Conservation (phyloP, 2,329 filamentous ascomycete genomes). For the Ophiostoma montium region DNA sequence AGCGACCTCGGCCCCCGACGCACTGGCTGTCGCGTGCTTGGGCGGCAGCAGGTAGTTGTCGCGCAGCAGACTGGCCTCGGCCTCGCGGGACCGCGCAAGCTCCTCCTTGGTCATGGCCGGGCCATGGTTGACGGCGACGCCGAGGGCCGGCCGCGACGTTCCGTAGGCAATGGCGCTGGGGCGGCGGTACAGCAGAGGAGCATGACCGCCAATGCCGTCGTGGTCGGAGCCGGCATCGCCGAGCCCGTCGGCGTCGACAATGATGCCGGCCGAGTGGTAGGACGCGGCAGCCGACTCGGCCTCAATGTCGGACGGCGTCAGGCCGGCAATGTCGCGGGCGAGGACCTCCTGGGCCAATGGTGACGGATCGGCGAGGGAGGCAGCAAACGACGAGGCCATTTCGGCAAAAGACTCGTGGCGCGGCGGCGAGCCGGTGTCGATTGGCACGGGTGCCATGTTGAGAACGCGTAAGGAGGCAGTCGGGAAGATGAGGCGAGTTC, state of each 20-base stretch:
- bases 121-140: slow-evolving; percentile 36
- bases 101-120: slow-evolving; percentile 39
- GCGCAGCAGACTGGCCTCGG: slow-evolving; percentile 45
- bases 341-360: slow-evolving; percentile 52
- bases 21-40: slow-evolving; percentile 30
- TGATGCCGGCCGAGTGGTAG: slow-evolving; percentile 6
- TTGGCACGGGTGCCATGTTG: slow-evolving; percentile 15
- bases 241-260: slow-evolving; percentile 15
- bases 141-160: slow-evolving; percentile 54
- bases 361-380: slow-evolving; percentile 45
- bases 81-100: slow-evolving; percentile 39
- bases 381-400: slow-evolving; percentile 22
- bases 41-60: slow-evolving; percentile 53
- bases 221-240: slow-evolving; percentile 27
- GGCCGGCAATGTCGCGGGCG: slow-evolving; percentile 51
- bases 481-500: neutral
- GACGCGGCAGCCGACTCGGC: slow-evolving; percentile 5
- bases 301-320: slow-evolving; percentile 39
- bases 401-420: slow-evolving; percentile 9
- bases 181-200: slow-evolving; percentile 52
- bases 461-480: too few species aligned
- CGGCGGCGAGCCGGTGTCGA: slow-evolving; percentile 12
- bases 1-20: neutral
- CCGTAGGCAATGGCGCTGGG: slow-evolving; percentile 65
- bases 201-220: slow-evolving; percentile 18